phyloP scores from a whole-genome alignment of 1,284 basidiomycete genomes.

The Termitomyces sp. region DNA sequence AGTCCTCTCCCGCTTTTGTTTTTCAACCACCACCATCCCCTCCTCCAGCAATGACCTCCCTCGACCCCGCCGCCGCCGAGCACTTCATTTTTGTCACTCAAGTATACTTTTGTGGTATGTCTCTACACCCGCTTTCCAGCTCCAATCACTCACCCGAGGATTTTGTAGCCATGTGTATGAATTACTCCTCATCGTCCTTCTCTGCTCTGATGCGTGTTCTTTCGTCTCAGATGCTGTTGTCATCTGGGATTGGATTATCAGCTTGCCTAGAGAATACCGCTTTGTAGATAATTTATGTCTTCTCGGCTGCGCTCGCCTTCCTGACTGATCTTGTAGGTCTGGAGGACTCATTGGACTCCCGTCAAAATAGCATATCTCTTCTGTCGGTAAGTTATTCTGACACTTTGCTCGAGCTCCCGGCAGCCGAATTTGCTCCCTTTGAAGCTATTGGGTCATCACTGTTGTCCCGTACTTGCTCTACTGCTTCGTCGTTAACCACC shows the following conservation, averaged over 20 bases:
- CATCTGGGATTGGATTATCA: constrained; percentile 78
- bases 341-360: constrained; percentile 76
- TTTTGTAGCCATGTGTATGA: constrained; percentile 68
- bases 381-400: constrained; percentile 52
- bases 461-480: constrained; percentile 72
- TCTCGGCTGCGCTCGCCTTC: constrained; percentile 11
- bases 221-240: constrained; percentile 61
- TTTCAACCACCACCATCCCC: constrained; percentile 31
- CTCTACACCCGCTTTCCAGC: constrained; percentile 19
- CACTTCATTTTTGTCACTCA: constrained; percentile 57
- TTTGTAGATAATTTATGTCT: constrained; percentile 44
- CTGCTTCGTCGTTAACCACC: constrained; percentile 65
- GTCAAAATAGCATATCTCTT: constrained; percentile 76
- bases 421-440: not conserved
- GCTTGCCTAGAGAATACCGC: constrained; percentile 66
- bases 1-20: constrained; percentile 28
- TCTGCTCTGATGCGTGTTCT: constrained; percentile 21
- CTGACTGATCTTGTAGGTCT: constrained; percentile 44
- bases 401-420: not conserved
- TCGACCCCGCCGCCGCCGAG: constrained; percentile 33
- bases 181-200: constrained; percentile 15
- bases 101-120: constrained; percentile 77
- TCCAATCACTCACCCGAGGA: constrained; percentile 22
- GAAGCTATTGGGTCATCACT: constrained; percentile 72
- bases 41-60: constrained; percentile 16